Conservation (phyloP, 352 stramenopile genomes). For the Thraustotheca clavata region DNA sequence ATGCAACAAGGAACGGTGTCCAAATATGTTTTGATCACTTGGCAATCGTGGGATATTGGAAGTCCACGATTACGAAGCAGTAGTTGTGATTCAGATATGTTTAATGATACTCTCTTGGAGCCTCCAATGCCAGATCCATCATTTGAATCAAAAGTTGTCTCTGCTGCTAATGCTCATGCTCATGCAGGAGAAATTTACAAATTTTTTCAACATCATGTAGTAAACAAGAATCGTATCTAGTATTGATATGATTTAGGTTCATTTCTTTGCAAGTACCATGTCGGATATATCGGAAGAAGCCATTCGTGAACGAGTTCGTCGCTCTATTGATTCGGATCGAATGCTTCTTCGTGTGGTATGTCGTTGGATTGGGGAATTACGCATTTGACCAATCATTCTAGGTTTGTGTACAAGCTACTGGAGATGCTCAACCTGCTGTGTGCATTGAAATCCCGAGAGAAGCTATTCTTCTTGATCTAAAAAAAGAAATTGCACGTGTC, state of each 20-base stretch:
- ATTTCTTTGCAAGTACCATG: slow-evolving; percentile 73
- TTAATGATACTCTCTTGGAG: neutral
- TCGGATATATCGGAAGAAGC: slow-evolving; percentile 78
- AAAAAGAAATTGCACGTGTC: slow-evolving; percentile 67
- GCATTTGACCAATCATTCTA: slow-evolving; percentile 19
- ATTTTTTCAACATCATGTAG: slow-evolving; percentile 84
- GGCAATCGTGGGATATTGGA: slow-evolving; percentile 34
- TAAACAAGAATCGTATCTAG: neutral
- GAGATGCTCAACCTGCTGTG: slow-evolving; percentile 62
- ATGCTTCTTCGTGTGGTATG: slow-evolving; percentile 78
- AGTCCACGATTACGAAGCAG: neutral
- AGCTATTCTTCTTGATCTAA: slow-evolving; percentile 56
- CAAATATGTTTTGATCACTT: slow-evolving; percentile 84
- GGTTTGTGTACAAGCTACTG: slow-evolving; percentile 78
- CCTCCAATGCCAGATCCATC: neutral
- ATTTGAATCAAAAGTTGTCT: slow-evolving; percentile 45
- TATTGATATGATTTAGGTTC: slow-evolving; percentile 35
- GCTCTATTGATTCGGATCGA: slow-evolving; percentile 78
- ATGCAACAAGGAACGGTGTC: slow-evolving; percentile 76
- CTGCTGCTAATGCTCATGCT: slow-evolving; percentile 66
- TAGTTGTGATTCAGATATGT: neutral
- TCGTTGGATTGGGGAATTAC: neutral
- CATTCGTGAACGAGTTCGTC: slow-evolving; percentile 71
- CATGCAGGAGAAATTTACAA: slow-evolving; percentile 77
- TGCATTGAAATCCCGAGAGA: slow-evolving; percentile 79